Percentiles rank a stretch among this genome's conserved stretches.
These are phyloP conservation scores for Fistulifera pelliculosa DNA, from an alignment of 108 stramenopile genomes.

Conservation along the genomic window DNA sequence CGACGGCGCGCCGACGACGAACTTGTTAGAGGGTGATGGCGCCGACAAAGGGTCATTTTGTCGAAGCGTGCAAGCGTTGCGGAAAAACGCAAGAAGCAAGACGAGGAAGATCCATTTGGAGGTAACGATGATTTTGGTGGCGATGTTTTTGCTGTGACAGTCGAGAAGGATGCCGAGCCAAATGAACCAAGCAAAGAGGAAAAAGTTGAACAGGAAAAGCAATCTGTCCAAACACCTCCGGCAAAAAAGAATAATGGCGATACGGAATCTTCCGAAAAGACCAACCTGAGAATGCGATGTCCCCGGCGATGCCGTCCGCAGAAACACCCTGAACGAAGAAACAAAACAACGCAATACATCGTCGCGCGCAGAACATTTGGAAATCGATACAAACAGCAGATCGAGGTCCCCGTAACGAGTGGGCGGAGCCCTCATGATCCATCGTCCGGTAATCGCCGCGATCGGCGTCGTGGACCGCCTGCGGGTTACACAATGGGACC, in stretches of 20 bases:
- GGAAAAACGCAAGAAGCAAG: slow-evolving; percentile 16
- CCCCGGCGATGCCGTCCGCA: slow-evolving; percentile 5
- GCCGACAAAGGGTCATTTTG: slow-evolving; percentile 49
- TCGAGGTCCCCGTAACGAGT: slow-evolving; percentile 5
- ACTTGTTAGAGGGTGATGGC: slow-evolving; percentile 42
- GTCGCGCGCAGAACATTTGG: slow-evolving; percentile 3
- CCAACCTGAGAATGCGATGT: slow-evolving; percentile 3
- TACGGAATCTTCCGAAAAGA: not conserved
- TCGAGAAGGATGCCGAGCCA: slow-evolving; percentile 12
- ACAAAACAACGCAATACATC: slow-evolving; percentile 3
- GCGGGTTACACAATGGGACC: slow-evolving; percentile 77
- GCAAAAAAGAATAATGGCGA: slow-evolving; percentile 11
- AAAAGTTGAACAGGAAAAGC: not conserved
- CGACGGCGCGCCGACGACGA: slow-evolving; percentile 9
- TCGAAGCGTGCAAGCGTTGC: slow-evolving; percentile 30
- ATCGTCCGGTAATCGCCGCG: slow-evolving; percentile 1
- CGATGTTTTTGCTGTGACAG: slow-evolving; percentile 70
- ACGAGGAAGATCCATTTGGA: slow-evolving; percentile 52
- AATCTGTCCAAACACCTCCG: slow-evolving; percentile 1
- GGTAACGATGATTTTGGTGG: slow-evolving; percentile 73
- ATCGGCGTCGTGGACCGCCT: slow-evolving; percentile 60
- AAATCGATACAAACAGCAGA: slow-evolving; percentile 2
- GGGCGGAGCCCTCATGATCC: slow-evolving; percentile 1
- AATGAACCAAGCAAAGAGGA: slow-evolving; percentile 25
- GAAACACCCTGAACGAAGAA: slow-evolving; percentile 5